These are phyloP conservation scores for Pythium insidiosum DNA, from an alignment of 352 stramenopile genomes.

Conservation along the genomic window DNA sequence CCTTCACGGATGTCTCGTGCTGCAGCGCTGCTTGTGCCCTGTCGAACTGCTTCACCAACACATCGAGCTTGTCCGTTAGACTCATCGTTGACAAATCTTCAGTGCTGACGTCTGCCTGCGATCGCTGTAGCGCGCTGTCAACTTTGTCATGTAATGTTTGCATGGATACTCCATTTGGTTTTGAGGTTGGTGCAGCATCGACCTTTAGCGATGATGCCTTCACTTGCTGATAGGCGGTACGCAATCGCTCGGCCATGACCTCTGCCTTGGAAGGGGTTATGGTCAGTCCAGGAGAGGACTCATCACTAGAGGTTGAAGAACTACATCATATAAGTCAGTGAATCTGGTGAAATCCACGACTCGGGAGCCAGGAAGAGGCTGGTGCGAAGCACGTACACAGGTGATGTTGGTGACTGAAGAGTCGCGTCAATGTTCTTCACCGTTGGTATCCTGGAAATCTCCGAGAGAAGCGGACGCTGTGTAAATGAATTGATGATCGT, in stretches of 20 bases:
- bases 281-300: background rate
- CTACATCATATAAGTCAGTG: background rate
- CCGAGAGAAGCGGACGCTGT: no score
- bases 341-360: no score
- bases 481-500: no score
- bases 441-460: conserved; percentile 1
- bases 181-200: background rate
- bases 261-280: background rate
- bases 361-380: no score
- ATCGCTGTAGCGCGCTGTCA: no score
- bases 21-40: conserved; percentile 28
- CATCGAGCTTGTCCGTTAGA: conserved; percentile 38
- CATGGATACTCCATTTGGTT: no score
- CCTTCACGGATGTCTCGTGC: conserved; percentile 45
- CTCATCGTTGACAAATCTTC: conserved; percentile 17
- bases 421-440: conserved; percentile 4
- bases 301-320: background rate
- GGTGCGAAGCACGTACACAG: conserved; percentile 8
- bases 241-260: conserved; percentile 30
- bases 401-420: conserved; percentile 8
- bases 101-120: no score
- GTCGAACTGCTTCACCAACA: conserved; percentile 18
- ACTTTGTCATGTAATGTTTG: no score
- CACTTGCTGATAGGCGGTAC: conserved; percentile 38
- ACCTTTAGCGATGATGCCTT: conserved; percentile 23